Evolutionary conservation across 2,329 filamentous ascomycete genomes (phyloP).

Genomic region (Ceratocystis alfenasii): DNA sequence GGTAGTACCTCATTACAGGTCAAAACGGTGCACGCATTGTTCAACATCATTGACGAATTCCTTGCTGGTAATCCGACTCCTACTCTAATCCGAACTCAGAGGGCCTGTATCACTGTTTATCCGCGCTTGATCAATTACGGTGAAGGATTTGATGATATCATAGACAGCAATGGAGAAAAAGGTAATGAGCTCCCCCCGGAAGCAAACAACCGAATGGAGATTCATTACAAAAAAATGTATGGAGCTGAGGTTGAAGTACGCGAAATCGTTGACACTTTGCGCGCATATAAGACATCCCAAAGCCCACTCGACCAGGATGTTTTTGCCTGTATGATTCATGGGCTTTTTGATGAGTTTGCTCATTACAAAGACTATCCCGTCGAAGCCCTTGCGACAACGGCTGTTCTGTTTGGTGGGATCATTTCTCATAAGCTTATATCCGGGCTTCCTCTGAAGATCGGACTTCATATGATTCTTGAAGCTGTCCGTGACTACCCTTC

Average conservation of each 20-base stretch:
- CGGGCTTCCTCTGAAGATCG: slow-evolving; percentile 80
- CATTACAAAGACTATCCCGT: slow-evolving; percentile 92
- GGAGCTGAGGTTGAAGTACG: slow-evolving; percentile 77
- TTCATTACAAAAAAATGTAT: slow-evolving; percentile 97
- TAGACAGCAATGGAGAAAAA: slow-evolving; percentile 69
- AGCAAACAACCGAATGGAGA: slow-evolving; percentile 87
- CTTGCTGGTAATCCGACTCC: slow-evolving; percentile 46
- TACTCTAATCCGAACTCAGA: slow-evolving; percentile 69
- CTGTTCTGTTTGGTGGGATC: slow-evolving; percentile 90
- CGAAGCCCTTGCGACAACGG: slow-evolving; percentile 90
- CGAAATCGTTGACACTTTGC: slow-evolving; percentile 71
- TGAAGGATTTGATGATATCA: slow-evolving; percentile 80
- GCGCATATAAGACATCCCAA: slow-evolving; percentile 76
- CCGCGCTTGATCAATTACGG: slow-evolving; percentile 94
- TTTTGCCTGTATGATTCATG: slow-evolving; percentile 97
- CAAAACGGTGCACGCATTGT: slow-evolving; percentile 68
- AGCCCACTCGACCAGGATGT: slow-evolving; percentile 81
- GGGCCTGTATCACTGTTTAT: slow-evolving; percentile 82
- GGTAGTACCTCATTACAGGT: slow-evolving; percentile 63
- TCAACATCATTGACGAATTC: slow-evolving; percentile 67
- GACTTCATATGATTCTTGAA: slow-evolving; percentile 95
- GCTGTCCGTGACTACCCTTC: slow-evolving; percentile 75
- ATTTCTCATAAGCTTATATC: slow-evolving; percentile 89
- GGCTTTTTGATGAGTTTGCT: slow-evolving; percentile 90
- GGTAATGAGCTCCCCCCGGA: slow-evolving; percentile 69